Evolutionary conservation across 257 asterid genomes (phyloP).

Genomic region (Schizonepeta tenuifolia): DNA sequence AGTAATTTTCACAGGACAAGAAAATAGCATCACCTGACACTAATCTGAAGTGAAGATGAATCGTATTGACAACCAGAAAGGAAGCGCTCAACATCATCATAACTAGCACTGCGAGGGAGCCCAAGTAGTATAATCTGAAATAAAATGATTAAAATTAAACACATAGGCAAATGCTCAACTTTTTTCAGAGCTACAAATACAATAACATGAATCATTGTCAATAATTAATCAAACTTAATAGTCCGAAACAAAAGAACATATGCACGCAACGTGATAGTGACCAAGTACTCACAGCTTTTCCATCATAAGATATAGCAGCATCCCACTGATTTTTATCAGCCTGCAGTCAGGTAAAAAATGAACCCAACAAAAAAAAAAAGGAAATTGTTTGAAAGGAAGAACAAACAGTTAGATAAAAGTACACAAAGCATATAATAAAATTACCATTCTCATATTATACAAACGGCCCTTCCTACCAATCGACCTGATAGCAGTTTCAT

Average conservation of each 20-base stretch:
- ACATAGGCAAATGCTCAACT: neutral
- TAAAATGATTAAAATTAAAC: neutral
- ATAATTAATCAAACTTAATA: neutral
- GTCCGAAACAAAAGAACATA: slow-evolving; percentile 16
- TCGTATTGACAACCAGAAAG: slow-evolving; percentile 78
- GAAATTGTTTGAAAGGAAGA: neutral
- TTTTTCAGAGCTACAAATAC: neutral
- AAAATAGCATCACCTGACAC: slow-evolving; percentile 48
- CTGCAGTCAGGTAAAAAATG: slow-evolving; percentile 48
- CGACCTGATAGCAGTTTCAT: slow-evolving; percentile 50
- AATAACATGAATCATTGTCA: slow-evolving; percentile 2
- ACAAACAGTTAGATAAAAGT: neutral
- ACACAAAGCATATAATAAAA: slow-evolving; percentile 8
- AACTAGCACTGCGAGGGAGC: slow-evolving; percentile 65
- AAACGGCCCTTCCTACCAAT: slow-evolving; percentile 59
- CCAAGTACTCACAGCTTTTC: slow-evolving; percentile 74
- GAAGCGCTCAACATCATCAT: slow-evolving; percentile 80
- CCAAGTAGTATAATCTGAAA: slow-evolving; percentile 65
- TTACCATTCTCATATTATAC: slow-evolving; percentile 61
- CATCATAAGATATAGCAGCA: slow-evolving; percentile 52
- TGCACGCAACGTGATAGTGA: slow-evolving; percentile 19
- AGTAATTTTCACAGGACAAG: neutral
- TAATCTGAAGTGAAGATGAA: slow-evolving; percentile 52
- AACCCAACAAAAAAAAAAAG: slow-evolving; percentile 2
- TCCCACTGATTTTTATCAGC: slow-evolving; percentile 63